phyloP scores from a whole-genome alignment of 73 alveolate genomes.

The Paramecium primaurelia region DNA sequence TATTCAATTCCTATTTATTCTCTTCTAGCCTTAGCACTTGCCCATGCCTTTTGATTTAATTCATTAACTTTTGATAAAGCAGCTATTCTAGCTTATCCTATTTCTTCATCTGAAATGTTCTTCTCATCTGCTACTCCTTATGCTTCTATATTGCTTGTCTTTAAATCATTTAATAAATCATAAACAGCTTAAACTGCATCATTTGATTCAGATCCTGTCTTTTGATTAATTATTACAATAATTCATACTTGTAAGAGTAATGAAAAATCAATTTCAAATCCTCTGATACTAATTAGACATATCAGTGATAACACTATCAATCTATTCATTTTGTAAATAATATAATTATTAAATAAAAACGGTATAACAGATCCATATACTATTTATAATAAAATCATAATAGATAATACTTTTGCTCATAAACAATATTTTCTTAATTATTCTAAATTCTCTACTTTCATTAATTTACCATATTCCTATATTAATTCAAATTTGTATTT shows the following conservation, averaged over 20 bases:
- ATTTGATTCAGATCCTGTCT: constrained; percentile 33
- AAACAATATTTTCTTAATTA: constrained; percentile 1
- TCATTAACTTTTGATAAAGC: constrained; percentile 12
- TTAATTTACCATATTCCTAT: background rate
- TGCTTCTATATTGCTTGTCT: background rate
- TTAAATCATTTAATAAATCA: constrained; percentile 5
- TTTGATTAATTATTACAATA: background rate
- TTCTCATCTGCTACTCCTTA: constrained; percentile 13
- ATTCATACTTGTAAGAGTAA: background rate
- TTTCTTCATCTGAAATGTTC: background rate
- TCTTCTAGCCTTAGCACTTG: background rate
- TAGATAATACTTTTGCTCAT: background rate
- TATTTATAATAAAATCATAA: background rate
- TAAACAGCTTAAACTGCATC: background rate
- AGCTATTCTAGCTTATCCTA: background rate
- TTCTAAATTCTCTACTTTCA: background rate
- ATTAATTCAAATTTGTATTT: background rate
- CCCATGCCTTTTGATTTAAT: background rate
- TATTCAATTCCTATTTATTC: background rate
- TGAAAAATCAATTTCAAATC: background rate
- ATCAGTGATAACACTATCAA: background rate
- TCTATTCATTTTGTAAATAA: background rate
- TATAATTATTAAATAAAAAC: background rate
- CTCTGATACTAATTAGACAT: background rate
- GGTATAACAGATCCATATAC: background rate